These are phyloP conservation scores for Kurtzmaniella cleridarum DNA, from an alignment of 805 yeast genomes.

Conservation along the genomic window DNA sequence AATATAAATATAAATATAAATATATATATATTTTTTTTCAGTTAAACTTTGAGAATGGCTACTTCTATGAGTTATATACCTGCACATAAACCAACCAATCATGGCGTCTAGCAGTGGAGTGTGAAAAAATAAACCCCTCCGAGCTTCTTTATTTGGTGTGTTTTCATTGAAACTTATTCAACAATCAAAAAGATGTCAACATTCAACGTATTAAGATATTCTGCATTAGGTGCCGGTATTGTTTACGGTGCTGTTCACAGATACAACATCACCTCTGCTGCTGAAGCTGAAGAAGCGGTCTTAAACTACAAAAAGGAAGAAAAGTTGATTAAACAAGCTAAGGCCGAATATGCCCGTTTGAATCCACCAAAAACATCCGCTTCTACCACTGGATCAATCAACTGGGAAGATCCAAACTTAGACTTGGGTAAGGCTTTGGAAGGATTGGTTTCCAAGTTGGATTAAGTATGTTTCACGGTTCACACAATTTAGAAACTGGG, in stretches of 20 bases:
- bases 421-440: slow-evolving; percentile 72
- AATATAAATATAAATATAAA: no score
- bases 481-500: no score
- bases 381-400: slow-evolving; percentile 44
- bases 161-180: background rate
- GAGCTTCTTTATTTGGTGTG: background rate
- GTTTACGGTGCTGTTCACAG: slow-evolving; percentile 87
- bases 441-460: slow-evolving; percentile 55
- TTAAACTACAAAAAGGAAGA: slow-evolving; percentile 58
- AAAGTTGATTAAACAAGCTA: slow-evolving; percentile 81
- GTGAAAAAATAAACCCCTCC: slow-evolving; percentile 1
- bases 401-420: slow-evolving; percentile 86
- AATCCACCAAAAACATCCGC: slow-evolving; percentile 35
- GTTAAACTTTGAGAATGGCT: no score
- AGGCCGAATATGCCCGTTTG: slow-evolving; percentile 76
- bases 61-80: background rate
- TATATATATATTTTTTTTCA: no score
- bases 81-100: slow-evolving; percentile 2
- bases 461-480: slow-evolving; percentile 13
- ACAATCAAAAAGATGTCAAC: slow-evolving; percentile 21
- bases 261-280: slow-evolving; percentile 56
- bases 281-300: slow-evolving; percentile 51
- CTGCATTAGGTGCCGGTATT: slow-evolving; percentile 84
- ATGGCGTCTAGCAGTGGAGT: background rate
- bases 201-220: slow-evolving; percentile 82